Base-by-base conservation (phyloP, 495 filamentous ascomycete genomes). In the Aspergillus cristatus region DNA sequence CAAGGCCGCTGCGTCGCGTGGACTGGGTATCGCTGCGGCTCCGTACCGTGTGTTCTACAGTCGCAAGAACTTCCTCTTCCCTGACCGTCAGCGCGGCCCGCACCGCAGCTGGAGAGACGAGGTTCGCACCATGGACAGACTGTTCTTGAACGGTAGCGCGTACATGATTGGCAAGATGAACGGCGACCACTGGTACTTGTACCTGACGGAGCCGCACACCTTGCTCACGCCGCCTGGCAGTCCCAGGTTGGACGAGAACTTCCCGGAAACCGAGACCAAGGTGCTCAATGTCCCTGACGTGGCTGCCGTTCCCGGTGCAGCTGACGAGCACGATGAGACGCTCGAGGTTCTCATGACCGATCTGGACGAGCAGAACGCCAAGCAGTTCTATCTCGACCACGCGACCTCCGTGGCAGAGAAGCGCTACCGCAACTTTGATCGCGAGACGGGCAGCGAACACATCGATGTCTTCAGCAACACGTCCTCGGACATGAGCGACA, bases 151-250 rank as follows among this genome's bases (percentile, higher is more conserved):
- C 39, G 93, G 93, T 29, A 97, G 90, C 60, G 93, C 93, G 20
- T 99, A 99, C 64, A 93, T 97, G 89, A 91, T 99, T 44, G 93
- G 93, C 47, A 95, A 94, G 62, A 96, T 97, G 88, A 99, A 99
- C 53, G 90, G 91, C 43, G 93, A 97, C 62, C 93, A 99, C 53
- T 99, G 93, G 93, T 97, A 97, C 53, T 68, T 99, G 28, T 99
- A 97, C 60, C 75, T 96, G 55, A 99, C 93, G 22, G 82, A 85
- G 36, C 87, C 93, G 13, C 74, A 82, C 53, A 82, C 73, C 7
- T 60, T 77, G 45, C 71, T 95, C 40, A 95, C 88, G 1, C 93
- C 89, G 10, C 91, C 93, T 40, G 67, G 77, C 6, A 94, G 81
- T 14, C 90, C 91, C 1, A 65, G 68, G 25, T 58, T 56, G 33